phyloP scores from a whole-genome alignment of 2,329 filamentous ascomycete species.

The Colletotrichum camelliae region DNA sequence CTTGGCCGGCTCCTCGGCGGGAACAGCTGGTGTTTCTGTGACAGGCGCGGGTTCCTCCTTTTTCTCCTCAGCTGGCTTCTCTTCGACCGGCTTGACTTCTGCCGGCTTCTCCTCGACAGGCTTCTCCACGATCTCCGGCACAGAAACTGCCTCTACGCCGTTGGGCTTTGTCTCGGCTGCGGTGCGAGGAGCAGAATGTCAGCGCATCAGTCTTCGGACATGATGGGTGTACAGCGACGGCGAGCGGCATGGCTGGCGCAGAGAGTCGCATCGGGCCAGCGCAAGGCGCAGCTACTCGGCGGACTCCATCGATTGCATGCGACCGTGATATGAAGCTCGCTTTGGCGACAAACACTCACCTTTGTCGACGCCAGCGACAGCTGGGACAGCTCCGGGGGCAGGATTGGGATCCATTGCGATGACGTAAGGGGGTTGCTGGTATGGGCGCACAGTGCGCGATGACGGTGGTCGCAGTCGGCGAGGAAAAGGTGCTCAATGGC shows the following conservation, averaged over 20 bases:
- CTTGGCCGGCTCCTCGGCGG: slow-evolving; percentile 24
- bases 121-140: background rate
- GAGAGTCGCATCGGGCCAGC: background rate
- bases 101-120: background rate
- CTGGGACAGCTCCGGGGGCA: slow-evolving; percentile 19
- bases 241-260: background rate
- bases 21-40: slow-evolving; percentile 1
- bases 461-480: background rate
- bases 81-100: background rate
- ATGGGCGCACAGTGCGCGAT: slow-evolving; percentile 13
- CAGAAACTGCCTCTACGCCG: background rate
- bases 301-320: background rate
- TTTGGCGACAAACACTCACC: slow-evolving; percentile 26
- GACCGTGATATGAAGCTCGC: background rate
- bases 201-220: slow-evolving; percentile 1
- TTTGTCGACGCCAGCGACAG: slow-evolving; percentile 31
- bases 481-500: slow-evolving; percentile 5
- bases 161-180: slow-evolving; percentile 1
- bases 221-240: background rate
- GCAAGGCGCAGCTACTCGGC: background rate
- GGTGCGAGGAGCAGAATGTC: background rate
- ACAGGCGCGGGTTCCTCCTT: background rate
- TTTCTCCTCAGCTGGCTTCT: background rate
- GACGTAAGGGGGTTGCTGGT: slow-evolving; percentile 30
- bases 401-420: slow-evolving; percentile 37